Base-by-base conservation (phyloP, 2,329 filamentous ascomycete species). In the Aspergillus ochraceus region DNA sequence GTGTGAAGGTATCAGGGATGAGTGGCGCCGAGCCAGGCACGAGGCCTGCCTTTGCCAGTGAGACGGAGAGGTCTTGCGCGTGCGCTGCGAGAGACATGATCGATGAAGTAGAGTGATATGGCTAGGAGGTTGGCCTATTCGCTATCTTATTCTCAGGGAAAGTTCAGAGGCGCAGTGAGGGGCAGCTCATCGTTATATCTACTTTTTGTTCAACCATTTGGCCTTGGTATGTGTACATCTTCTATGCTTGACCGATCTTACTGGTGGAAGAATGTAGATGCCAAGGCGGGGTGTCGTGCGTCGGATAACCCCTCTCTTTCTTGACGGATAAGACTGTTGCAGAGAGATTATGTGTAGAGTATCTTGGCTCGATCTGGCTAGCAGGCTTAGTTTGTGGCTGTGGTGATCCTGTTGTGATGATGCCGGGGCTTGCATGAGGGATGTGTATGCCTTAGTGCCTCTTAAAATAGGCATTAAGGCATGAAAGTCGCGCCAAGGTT, bases 1-100 rank as follows among this genome's bases (percentile, higher is more conserved):
- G 63, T 1, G 19, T 49, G 26, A 65, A 62, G 30, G 57, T 19
- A 5, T 53, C 36, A 2, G 63, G 54, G 39, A 65, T 58, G 4
- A 64, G 57, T 1, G 55, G 55, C 12, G 58, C 58, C 2, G 54
- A 60, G 57, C 49, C 57, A 2, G 60, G 53, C 6, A 55, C 26
- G n/a, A 62, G 60, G 17, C 46, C 52, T 6, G 60, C 60, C 45
- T 52, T 47, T 47, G 22, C 19, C 10, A 47, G 45, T 12, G 45
- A 47, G 19, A 20, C 19, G 45, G 45, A 47, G 19, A 47, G 45
- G 19, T 47, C 22, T 47, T 24, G 45, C 6, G 45, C 45, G 45
- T 47, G 19, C 19, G 45, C 9, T 10, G 22, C 45, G 19, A 47
- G 45, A 14, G 45, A 22, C 45, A 47, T 47, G 12, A 9, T 47